Evolutionary conservation across 371 early-diverging fungal genomes (phyloP), one percentile per base, ranked within the genome.

Genomic region (Apophysomyces trapeziformis): DNA sequence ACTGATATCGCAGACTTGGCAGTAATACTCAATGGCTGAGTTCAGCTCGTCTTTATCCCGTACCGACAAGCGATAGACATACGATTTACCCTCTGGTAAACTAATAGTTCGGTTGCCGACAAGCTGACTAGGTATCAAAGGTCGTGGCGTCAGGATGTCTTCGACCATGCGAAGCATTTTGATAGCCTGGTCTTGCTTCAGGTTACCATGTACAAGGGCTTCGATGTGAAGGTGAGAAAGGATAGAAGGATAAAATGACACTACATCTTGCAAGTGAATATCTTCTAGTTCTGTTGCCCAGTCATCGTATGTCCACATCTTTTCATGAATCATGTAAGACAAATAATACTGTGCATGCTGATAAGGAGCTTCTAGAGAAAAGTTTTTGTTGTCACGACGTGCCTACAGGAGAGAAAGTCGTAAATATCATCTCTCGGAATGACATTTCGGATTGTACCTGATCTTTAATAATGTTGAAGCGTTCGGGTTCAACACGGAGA

Each of bases 171-270:
- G 67, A 5, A 85, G 82, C 46, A 92, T 80, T 8, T 69, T 73
- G 18, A 90, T 69, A 0, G 93, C 93, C 13, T 89, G 72, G 0
- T 74, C 77, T 46, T 85, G 82, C 7, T 76, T 65, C 68, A 93
- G 71, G 70, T 94, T 93, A n/a, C 98, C 97, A 68, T 90, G 89
- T 9, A 90, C 90, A 5, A 96, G 83, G 4, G 89, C 89, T 73
- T 94, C 93, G n/a, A 93, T 78, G 63, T 91, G 86, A 37, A 93
- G 66, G 47, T 86, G 80, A 12, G 76, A 77, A 38, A 95, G 75
- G 47, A 95, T 68, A 21, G 76, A 66, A 11, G 90, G 88, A 63
- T 86, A 85, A 67, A 91, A 94, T 1, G 69, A 71, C 69, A 86
- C 74, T 4, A 97, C 84, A 44, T 92, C 92, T 36, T 85, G 80